These are phyloP conservation scores for Trichoderma aggressivum DNA, from an alignment of 2,329 filamentous ascomycete species.

Conservation along the genomic window DNA sequence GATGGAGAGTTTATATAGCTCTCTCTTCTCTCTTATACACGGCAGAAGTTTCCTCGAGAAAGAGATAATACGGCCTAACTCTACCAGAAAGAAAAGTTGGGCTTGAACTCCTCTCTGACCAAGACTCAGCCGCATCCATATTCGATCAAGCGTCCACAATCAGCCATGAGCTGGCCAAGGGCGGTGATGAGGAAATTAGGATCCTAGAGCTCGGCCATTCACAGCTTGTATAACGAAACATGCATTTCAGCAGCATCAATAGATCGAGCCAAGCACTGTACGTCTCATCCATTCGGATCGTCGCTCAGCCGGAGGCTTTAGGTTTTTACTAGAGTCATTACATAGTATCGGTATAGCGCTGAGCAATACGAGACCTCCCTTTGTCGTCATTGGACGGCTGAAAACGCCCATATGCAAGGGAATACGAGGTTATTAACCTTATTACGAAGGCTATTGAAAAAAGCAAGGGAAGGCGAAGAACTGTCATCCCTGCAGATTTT, in stretches of 20 bases:
- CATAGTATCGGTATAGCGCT: not conserved
- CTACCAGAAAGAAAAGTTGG: not conserved
- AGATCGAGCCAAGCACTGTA: slow-evolving; percentile 15
- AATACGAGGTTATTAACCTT: slow-evolving; percentile 18
- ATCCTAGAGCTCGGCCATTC: not conserved
- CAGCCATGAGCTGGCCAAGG: slow-evolving; percentile 13
- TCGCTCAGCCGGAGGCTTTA: slow-evolving; percentile 3
- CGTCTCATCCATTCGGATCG: slow-evolving; percentile 7
- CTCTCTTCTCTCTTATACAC: not conserved
- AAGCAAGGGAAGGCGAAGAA: not conserved
- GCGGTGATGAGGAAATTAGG: not conserved
- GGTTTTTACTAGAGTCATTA: slow-evolving; percentile 10
- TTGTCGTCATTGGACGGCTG: slow-evolving; percentile 3
- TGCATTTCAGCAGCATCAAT: slow-evolving; percentile 8
- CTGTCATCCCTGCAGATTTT: not conserved
- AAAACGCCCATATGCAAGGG: slow-evolving; percentile 9
- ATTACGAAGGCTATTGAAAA: not conserved
- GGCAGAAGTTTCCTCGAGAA: not conserved
- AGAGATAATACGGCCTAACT: not conserved
- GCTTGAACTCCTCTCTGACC: not conserved
- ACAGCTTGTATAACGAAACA: not conserved
- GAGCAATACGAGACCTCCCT: slow-evolving; percentile 12
- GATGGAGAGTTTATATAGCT: slow-evolving; percentile 8
- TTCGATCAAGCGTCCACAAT: not conserved
- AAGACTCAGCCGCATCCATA: not conserved